Base-by-base conservation (phyloP, 108 stramenopile genomes). In the Cylindrotheca closterium region DNA sequence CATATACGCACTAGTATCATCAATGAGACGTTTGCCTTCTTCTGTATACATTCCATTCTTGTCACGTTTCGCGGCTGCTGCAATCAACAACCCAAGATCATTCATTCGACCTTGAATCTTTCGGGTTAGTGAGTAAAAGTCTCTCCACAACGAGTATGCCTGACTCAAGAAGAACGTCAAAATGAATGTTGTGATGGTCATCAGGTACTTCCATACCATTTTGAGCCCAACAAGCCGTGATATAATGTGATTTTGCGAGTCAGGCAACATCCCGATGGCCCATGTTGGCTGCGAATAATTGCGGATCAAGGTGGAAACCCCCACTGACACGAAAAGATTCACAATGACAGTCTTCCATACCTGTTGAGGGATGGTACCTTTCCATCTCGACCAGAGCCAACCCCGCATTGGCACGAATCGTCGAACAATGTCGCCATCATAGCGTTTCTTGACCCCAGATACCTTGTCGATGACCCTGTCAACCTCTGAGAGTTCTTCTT, bases 121-220 rank as follows among this genome's bases (percentile, higher is more conserved):
- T 8, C 77, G 51, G 21, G 55, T 50, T 19, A 28, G 47, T 23
- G 2, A 26, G 49, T 80, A 77, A 47, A 73, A 55, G 32, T 61
- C 31, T 22, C 57, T 58, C 81, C 81, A 82, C 5, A 82, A 42
- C 24, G 23, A 12, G 46, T 76, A 77, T 4, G 78, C 79, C 33
- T 79, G 49, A 50, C 47, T 66, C 19, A 82, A 27, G 49, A 79
- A 82, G 51, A 82, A 82, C 1, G 79, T 77, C 30, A 82, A 34
- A 24, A 78, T 63, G 55, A 82, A 82, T 7, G 79, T 82, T 0
- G 76, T 70, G 18, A 82, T 55, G 47, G 42, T 62, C 62, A 78
- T 64, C 26, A 60, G 46, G 26, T 70, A 74, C 30, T 76, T 45
- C 77, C 77, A 81, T 17, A 79, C 37, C 51, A 72, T 71, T n/a